Evolutionary conservation across 495 filamentous ascomycete genomes (phyloP).

Genomic region (Daldinia decipiens): DNA sequence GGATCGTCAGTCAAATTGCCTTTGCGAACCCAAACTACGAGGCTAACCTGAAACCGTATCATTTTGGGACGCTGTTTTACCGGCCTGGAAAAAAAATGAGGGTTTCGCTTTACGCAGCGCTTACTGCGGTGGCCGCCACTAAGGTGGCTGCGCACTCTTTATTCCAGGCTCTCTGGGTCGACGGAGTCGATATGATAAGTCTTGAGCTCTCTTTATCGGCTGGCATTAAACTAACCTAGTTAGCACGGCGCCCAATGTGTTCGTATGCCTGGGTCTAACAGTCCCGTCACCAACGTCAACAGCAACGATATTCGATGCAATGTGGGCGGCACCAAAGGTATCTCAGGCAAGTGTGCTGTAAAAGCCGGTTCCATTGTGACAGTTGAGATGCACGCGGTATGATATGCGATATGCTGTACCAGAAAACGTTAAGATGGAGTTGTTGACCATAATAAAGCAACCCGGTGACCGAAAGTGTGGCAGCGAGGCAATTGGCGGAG

Average conservation of each 20-base stretch:
- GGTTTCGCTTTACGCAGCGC: slow-evolving; percentile 40
- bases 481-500: slow-evolving; percentile 60
- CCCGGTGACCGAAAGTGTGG: slow-evolving; percentile 57
- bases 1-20: slow-evolving; percentile 37
- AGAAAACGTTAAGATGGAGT: slow-evolving; percentile 32
- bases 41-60: not conserved
- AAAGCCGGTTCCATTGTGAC: slow-evolving; percentile 57
- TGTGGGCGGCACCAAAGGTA: slow-evolving; percentile 34
- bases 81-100: slow-evolving; percentile 50
- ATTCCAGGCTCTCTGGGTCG: slow-evolving; percentile 53
- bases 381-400: slow-evolving; percentile 60
- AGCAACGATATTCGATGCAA: slow-evolving; percentile 57
- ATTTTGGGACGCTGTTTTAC: slow-evolving; percentile 6
- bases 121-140: slow-evolving; percentile 44
- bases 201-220: slow-evolving; percentile 5
- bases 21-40: slow-evolving; percentile 22
- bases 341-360: slow-evolving; percentile 45
- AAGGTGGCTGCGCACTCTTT: slow-evolving; percentile 51
- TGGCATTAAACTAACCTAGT: slow-evolving; percentile 20
- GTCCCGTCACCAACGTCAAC: slow-evolving; percentile 54
- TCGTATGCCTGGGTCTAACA: slow-evolving; percentile 51
- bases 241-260: slow-evolving; percentile 47
- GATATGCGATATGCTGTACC: not conserved
- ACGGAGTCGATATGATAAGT: slow-evolving; percentile 53
- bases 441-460: slow-evolving; percentile 52